Base-by-base conservation (phyloP, 129 eudicot genomes). In the Lactuca saligna region DNA sequence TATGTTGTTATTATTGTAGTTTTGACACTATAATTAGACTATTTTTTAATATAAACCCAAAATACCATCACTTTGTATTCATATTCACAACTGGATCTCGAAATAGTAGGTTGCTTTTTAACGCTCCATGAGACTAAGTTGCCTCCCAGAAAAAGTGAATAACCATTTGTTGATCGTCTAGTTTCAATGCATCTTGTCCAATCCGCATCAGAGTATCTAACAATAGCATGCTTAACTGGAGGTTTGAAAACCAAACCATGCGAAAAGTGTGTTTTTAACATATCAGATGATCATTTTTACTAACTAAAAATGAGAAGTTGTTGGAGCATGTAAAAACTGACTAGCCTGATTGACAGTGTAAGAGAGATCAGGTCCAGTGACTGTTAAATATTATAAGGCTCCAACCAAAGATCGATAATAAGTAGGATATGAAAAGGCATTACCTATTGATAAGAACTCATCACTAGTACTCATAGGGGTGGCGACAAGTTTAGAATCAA, bases 301-400 rank as follows among this genome's bases (percentile, higher is more conserved):
- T 4, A 4, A 12, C 2, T 12, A 3, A 12, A 49, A 49, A 49
- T 49, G 54, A 11, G 13, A 12, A 8, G 7, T 4, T 8, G 54
- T 49, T 49, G 14, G 54, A 49, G 54, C 54, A 49, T 49, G 54
- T 49, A 49, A 49, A 49, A 49, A 49, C 54, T 49, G 54, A 49
- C 54, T 49, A n/a, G 15, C 54, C 8, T 49, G 54, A 49, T 49
- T 7, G 1, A 49, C 54, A 3, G n/a, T 10, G 8, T 12, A 49
- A 4, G 54, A 49, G 5, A 49, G 2, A 13, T 12, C 54, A 3
- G 54, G 54, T 49, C 54, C 5, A 49, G 54, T 49, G 15, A 49
- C 13, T 1, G 17, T 49, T 9, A 49, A n/a, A 10, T 49, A 35
- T 35, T 35, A 6, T 4, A 35, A 6, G 5, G 39, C 39, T 35